Evolutionary conservation across 2,329 filamentous ascomycete genomes (phyloP).

Genomic region (Trichoderma citrinoviride): DNA sequence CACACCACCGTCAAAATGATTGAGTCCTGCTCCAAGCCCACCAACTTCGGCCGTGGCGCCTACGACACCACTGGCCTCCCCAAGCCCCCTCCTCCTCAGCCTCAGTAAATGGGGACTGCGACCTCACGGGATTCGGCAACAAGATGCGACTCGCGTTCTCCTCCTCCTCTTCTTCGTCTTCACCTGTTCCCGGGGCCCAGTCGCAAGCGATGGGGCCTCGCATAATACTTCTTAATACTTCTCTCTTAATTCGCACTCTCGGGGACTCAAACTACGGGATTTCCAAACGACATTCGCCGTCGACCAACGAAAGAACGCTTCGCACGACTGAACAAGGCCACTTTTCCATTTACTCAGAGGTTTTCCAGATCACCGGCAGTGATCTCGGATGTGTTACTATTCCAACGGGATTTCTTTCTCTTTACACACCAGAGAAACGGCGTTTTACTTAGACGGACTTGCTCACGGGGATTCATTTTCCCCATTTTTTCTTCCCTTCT

Average conservation of each 20-base stretch:
- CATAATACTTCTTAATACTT: slow-evolving; percentile 5
- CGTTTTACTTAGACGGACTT: slow-evolving; percentile 36
- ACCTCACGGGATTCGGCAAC: not conserved
- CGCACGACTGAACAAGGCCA: slow-evolving; percentile 23
- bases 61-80: slow-evolving; percentile 52
- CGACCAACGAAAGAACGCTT: slow-evolving; percentile 18
- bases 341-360: slow-evolving; percentile 1
- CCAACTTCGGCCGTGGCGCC: slow-evolving; percentile 51
- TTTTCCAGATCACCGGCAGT: slow-evolving; percentile 18
- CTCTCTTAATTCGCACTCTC: slow-evolving; percentile 30
- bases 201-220: slow-evolving; percentile 6
- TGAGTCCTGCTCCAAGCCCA: slow-evolving; percentile 34
- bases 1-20: slow-evolving; percentile 36
- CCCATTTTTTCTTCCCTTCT: slow-evolving; percentile 12
- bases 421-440: slow-evolving; percentile 24
- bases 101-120: slow-evolving; percentile 32
- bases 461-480: slow-evolving; percentile 28
- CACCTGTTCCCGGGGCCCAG: not conserved
- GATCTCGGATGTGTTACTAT: slow-evolving; percentile 22
- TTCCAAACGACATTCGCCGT: slow-evolving; percentile 36
- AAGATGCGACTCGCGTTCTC: not conserved
- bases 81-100: slow-evolving; percentile 47
- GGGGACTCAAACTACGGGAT: slow-evolving; percentile 34
- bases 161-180: not conserved
- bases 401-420: slow-evolving; percentile 18